A percentile compares a stretch with the other conserved stretches of the same genome.
These are phyloP conservation scores for Mycotypha africana DNA, from an alignment of 371 early-diverging fungal species.

Conservation along the genomic window DNA sequence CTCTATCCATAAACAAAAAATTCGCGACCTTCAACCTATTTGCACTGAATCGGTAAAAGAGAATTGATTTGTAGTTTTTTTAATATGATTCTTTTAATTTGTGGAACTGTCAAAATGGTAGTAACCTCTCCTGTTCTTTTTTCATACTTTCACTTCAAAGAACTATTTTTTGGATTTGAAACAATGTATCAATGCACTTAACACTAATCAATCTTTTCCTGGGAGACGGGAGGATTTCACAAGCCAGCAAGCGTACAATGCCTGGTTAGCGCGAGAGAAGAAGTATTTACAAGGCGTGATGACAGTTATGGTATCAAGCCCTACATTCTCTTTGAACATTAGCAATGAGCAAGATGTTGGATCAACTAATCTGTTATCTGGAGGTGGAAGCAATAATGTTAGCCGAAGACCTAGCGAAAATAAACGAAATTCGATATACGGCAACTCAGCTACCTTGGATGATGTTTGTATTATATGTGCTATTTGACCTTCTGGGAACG, in stretches of 20 bases:
- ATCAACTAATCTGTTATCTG: conserved; percentile 25
- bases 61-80: background rate
- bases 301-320: conserved; percentile 40
- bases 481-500: background rate
- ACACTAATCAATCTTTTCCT: conserved; percentile 41
- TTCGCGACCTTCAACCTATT: conserved; percentile 33
- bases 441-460: background rate
- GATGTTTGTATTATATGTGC: conserved; percentile 4
- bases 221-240: conserved; percentile 46
- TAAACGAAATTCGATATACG: conserved; percentile 7
- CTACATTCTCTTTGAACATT: conserved; percentile 26
- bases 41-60: conserved; percentile 43
- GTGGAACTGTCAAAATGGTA: too few species aligned
- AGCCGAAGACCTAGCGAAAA: conserved; percentile 9
- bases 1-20: conserved; percentile 31
- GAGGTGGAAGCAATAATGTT: background rate
- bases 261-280: conserved; percentile 42
- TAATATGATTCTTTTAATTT: background rate
- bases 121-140: background rate
- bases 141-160: too few species aligned
- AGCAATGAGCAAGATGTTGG: conserved; percentile 35
- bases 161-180: conserved; percentile 40
- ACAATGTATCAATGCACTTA: conserved; percentile 42
- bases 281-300: conserved; percentile 41
- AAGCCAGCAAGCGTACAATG: conserved; percentile 33